Percentiles rank a stretch among this genome's conserved stretches.
phyloP scores from a whole-genome alignment of 2,329 filamentous ascomycete genomes.

The Magnaporthiopsis rhizophila region DNA sequence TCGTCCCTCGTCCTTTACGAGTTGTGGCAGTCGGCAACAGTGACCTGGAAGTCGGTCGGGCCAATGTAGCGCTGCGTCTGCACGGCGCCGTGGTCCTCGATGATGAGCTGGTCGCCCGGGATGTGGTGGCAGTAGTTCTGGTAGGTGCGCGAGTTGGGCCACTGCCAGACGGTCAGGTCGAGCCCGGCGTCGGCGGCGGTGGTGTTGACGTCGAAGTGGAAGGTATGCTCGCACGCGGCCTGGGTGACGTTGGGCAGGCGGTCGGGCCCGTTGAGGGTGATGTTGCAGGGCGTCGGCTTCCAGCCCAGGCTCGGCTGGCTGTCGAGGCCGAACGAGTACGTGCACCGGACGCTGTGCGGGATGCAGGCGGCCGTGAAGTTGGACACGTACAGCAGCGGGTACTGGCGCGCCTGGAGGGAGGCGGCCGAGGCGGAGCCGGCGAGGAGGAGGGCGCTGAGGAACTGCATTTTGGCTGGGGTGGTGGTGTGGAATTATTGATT shows the following conservation, averaged over 20 bases:
- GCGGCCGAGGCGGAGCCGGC: slow-evolving; percentile 1
- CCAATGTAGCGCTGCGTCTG: neutral
- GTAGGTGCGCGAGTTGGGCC: neutral
- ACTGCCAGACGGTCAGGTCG: neutral
- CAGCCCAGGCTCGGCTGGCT: neutral
- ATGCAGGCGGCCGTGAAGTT: neutral
- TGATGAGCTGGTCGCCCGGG: slow-evolving; percentile 1
- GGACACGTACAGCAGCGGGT: neutral
- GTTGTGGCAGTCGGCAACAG: too few relatives aligned
- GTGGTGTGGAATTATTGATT: neutral
- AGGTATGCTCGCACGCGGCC: neutral
- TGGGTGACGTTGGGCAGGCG: neutral
- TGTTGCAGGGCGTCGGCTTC: neutral
- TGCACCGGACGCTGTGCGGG: neutral
- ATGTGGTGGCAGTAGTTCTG: slow-evolving; percentile 5
- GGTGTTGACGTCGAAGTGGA: neutral
- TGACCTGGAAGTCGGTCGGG: neutral
- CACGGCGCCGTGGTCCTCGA: neutral
- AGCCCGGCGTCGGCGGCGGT: neutral
- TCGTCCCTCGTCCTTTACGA: too few relatives aligned
- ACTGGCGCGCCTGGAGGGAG: neutral
- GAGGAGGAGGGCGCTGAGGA: neutral
- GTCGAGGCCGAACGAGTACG: neutral
- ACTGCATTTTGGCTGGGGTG: neutral
- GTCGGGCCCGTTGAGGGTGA: slow-evolving; percentile 3